A percentile compares a stretch with the other conserved stretches of the same genome.
phyloP scores from a whole-genome alignment of 805 yeast genomes.

The Yarrowia divulgata region DNA sequence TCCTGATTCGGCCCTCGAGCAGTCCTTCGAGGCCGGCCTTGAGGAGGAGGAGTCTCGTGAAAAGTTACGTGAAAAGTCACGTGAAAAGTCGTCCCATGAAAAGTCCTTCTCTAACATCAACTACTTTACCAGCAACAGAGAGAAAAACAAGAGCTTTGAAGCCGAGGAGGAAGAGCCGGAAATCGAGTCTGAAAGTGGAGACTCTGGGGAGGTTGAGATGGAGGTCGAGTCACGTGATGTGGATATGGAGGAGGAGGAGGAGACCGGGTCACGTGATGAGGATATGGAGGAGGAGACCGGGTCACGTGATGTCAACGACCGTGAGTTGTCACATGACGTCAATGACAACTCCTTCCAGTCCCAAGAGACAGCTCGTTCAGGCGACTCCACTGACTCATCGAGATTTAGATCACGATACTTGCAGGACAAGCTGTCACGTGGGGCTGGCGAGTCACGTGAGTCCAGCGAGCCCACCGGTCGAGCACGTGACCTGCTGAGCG shows the following conservation, averaged over 20 bases:
- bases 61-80: too few relatives aligned
- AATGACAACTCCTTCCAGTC: not conserved
- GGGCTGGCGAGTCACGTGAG: not conserved
- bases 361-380: not conserved
- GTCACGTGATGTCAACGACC: too few relatives aligned
- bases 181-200: constrained; percentile 1
- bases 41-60: constrained; percentile 1
- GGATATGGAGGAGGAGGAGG: not conserved
- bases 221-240: not conserved
- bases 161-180: constrained; percentile 3
- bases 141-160: constrained; percentile 21
- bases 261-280: not conserved
- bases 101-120: constrained; percentile 21
- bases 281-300: too few relatives aligned
- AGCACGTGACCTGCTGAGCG: not conserved
- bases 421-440: constrained; percentile 18
- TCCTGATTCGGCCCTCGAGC: constrained; percentile 31
- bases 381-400: constrained; percentile 12
- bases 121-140: constrained; percentile 24
- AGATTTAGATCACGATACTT: constrained; percentile 8
- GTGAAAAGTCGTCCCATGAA: not conserved
- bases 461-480: not conserved
- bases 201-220: not conserved
- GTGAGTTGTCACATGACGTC: not conserved
- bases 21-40: not conserved